phyloP scores from a whole-genome alignment of 495 filamentous ascomycete genomes.

The Astrocystis sublimbata region DNA sequence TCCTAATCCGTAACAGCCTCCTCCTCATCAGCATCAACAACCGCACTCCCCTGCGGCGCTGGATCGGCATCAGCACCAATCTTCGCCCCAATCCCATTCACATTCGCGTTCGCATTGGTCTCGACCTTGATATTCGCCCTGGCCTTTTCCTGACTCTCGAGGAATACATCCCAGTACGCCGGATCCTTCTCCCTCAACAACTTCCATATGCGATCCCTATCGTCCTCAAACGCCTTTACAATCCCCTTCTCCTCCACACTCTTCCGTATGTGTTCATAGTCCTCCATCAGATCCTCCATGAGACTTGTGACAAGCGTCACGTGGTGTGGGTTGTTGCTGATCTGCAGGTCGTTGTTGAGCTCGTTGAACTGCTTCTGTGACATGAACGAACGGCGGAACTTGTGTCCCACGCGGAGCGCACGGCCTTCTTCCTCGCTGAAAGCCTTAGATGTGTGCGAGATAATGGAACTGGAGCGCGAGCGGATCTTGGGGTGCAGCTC shows the following conservation, averaged over 20 bases:
- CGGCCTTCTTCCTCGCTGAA: slow-evolving; percentile 87
- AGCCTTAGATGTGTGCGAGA: slow-evolving; percentile 75
- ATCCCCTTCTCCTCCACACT: slow-evolving; percentile 57
- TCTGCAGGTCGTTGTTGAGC: slow-evolving; percentile 45
- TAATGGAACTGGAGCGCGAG: slow-evolving; percentile 72
- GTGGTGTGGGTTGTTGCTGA: slow-evolving; percentile 57
- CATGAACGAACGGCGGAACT: slow-evolving; percentile 63
- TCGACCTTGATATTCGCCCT: slow-evolving; percentile 54
- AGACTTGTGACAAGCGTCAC: slow-evolving; percentile 57
- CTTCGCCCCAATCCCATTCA: too few relatives aligned
- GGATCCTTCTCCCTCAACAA: slow-evolving; percentile 58
- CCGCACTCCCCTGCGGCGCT: slow-evolving; percentile 16
- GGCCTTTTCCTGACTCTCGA: slow-evolving; percentile 67
- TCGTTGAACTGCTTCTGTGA: slow-evolving; percentile 48
- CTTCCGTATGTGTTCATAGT: slow-evolving; percentile 58
- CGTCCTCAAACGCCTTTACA: slow-evolving; percentile 60
- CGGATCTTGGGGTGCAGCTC: slow-evolving; percentile 46
- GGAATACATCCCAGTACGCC: slow-evolving; percentile 63
- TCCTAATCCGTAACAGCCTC: slow-evolving; percentile 34
- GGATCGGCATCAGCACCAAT: slow-evolving; percentile 16
- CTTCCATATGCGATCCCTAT: slow-evolving; percentile 50
- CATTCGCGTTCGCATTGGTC: too few relatives aligned
- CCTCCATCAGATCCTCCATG: slow-evolving; percentile 60
- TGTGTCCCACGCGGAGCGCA: slow-evolving; percentile 80
- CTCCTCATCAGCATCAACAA: slow-evolving; percentile 28